These are phyloP conservation scores for Beauveria bassiana DNA, from an alignment of 2,329 filamentous ascomycete species.

Conservation along the genomic window DNA sequence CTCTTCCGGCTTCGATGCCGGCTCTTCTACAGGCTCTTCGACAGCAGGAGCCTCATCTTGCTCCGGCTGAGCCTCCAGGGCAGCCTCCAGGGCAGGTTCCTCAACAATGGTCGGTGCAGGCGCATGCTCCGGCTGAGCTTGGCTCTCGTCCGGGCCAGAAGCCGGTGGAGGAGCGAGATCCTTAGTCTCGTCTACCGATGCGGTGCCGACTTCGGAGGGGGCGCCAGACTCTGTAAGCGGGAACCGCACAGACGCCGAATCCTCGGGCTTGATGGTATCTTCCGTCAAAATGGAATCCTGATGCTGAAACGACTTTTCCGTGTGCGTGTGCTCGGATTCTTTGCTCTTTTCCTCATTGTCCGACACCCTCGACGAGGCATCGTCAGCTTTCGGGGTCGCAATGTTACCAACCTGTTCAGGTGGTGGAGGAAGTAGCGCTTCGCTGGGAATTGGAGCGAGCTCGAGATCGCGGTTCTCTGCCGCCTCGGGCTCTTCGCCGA, in stretches of 20 bases:
- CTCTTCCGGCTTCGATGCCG: background rate
- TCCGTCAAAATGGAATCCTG: constrained; percentile 29
- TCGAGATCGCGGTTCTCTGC: constrained; percentile 20
- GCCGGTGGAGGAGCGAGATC: constrained; percentile 9
- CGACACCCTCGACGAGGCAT: constrained; percentile 17
- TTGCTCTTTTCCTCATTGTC: constrained; percentile 21
- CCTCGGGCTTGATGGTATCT: constrained; percentile 30
- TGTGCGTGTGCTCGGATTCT: constrained; percentile 17
- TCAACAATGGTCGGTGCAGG: background rate
- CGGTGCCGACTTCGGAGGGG: constrained; percentile 20
- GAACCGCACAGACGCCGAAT: constrained; percentile 27
- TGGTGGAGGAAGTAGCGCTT: constrained; percentile 27
- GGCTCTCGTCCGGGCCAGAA: constrained; percentile 1
- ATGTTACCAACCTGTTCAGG: constrained; percentile 35
- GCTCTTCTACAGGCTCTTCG: background rate
- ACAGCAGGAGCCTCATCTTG: background rate
- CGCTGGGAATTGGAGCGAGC: constrained; percentile 4
- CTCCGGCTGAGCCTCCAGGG: background rate
- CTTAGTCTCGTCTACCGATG: constrained; percentile 17
- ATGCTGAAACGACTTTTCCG: constrained; percentile 20
- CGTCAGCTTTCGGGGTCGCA: constrained; percentile 25
- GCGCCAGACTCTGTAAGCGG: constrained; percentile 23
- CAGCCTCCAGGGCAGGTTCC: background rate
- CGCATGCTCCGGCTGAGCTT: constrained; percentile 12
- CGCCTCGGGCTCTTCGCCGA: constrained; percentile 22